A percentile compares a stretch with the other conserved stretches of the same genome.
phyloP scores from a whole-genome alignment of 805 yeast species.

The Saccharomycopsis fermentans region DNA sequence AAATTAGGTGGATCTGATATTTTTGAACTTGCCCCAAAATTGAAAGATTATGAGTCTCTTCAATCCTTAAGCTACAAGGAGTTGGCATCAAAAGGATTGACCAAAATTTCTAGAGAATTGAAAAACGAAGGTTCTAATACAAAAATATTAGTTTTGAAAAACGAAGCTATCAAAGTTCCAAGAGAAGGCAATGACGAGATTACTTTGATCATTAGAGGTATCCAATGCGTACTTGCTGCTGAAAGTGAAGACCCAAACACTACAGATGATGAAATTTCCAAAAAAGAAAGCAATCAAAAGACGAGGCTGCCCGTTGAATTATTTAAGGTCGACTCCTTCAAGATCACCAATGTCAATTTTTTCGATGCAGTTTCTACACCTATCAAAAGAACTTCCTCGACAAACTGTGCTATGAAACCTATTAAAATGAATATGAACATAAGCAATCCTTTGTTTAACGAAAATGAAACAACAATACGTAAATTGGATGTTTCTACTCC shows the following conservation, averaged over 20 bases:
- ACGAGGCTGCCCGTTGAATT: neutral
- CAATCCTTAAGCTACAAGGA: conserved; percentile 13
- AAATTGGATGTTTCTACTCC: neutral
- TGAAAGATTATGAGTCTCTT: conserved; percentile 4
- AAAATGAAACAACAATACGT: neutral
- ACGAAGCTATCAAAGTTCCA: conserved; percentile 40
- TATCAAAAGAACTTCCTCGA: neutral
- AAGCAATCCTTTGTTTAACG: neutral
- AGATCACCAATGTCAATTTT: neutral
- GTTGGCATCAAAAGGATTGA: conserved; percentile 14
- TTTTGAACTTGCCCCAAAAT: conserved; percentile 14
- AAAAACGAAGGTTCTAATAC: conserved; percentile 6
- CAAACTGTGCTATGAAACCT: neutral
- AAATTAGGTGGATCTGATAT: conserved; percentile 16
- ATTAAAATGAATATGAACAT: neutral
- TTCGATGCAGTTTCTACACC: neutral
- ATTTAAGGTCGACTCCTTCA: neutral
- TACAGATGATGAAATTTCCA: conserved; percentile 13
- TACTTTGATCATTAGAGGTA: conserved; percentile 40
- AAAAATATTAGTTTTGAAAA: conserved; percentile 16
- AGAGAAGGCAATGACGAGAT: conserved; percentile 30
- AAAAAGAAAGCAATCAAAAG: neutral
- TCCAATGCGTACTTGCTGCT: conserved; percentile 34
- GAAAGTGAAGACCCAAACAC: conserved; percentile 12
- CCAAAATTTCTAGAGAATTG: conserved; percentile 14